Conservation (phyloP, 2,329 filamentous ascomycete genomes). For the Colletotrichum gloeosporioides region DNA sequence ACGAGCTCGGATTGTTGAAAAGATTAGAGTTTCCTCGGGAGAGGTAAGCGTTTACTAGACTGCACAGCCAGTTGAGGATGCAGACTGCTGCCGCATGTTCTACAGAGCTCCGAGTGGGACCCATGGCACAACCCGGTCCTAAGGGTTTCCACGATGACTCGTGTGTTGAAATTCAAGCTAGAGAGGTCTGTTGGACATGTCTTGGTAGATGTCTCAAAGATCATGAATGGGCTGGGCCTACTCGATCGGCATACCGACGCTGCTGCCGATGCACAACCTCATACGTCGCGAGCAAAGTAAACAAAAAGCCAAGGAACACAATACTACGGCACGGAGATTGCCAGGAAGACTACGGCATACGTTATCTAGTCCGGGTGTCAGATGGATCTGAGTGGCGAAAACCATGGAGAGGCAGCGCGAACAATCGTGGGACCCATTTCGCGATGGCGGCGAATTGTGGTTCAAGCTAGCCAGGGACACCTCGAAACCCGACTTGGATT, state of each 20-base stretch:
- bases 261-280: not conserved
- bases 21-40: no score
- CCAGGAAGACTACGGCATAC: not conserved
- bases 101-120: no score
- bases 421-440: not conserved
- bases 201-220: not conserved
- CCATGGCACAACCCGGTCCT: no score
- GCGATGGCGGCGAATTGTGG: not conserved
- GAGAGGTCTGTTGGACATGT: no score
- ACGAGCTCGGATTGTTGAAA: no score
- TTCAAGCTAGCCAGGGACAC: not conserved
- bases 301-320: not conserved
- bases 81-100: no score
- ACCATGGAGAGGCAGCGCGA: not conserved
- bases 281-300: not conserved
- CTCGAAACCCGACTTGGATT: not conserved
- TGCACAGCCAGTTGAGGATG: no score
- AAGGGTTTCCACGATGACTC: no score
- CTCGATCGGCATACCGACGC: not conserved
- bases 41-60: no score
- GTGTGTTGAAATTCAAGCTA: no score
- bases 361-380: not conserved
- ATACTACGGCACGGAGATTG: not conserved
- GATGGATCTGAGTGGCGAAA: not conserved
- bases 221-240: not conserved